A percentile compares a stretch with the other conserved stretches of the same genome.
Conservation (phyloP, 192 early-diverging fungal genomes). For the Tieghemiomyces parasiticus region DNA sequence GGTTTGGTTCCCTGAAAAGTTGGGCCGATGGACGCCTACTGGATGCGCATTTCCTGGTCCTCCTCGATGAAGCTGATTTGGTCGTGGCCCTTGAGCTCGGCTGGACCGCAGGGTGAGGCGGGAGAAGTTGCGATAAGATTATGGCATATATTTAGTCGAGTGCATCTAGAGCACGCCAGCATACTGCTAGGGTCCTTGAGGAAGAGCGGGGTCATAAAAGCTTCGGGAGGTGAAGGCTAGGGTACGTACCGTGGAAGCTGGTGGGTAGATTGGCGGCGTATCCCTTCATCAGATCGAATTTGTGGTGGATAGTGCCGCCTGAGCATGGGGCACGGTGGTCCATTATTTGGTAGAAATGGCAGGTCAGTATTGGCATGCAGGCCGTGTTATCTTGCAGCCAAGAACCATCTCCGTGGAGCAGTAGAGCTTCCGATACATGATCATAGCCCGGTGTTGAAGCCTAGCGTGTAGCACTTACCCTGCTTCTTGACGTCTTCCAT, state of each 20-base stretch:
- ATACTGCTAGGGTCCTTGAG: background rate
- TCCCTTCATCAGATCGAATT: constrained; percentile 2
- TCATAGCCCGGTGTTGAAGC: background rate
- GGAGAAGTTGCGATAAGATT: background rate
- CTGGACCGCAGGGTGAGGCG: background rate
- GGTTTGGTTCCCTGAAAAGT: too few relatives aligned
- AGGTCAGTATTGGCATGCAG: background rate
- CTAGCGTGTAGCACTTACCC: constrained; percentile 1
- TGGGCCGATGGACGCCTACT: background rate
- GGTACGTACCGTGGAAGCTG: background rate
- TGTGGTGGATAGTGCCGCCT: constrained; percentile 9
- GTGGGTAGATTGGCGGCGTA: constrained; percentile 8
- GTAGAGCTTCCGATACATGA: background rate
- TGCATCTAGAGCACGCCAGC: background rate
- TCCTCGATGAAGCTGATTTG: constrained; percentile 2
- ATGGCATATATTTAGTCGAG: background rate
- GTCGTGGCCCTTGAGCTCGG: background rate
- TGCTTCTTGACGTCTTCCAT: constrained; percentile 6
- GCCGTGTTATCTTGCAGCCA: background rate
- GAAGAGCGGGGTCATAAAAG: background rate
- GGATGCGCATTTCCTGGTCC: background rate
- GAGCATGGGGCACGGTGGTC: background rate
- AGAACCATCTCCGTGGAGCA: background rate
- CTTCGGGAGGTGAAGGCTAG: background rate
- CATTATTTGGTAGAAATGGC: background rate